Evolutionary conservation across 768 basidiomycete species (phyloP).

Genomic region (Collybiopsis confluens): DNA sequence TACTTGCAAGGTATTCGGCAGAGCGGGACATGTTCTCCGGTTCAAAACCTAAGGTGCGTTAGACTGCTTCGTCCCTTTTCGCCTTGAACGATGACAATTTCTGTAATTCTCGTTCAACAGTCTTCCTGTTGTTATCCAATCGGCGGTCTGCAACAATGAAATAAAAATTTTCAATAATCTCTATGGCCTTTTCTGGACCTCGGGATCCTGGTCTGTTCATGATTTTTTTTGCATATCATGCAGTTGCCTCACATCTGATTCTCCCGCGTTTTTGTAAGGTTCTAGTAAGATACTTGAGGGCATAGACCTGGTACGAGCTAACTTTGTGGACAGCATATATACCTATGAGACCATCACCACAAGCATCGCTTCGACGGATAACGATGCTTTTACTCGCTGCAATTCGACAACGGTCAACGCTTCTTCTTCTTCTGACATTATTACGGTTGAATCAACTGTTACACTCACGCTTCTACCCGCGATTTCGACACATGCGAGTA

Average conservation of each 20-base stretch:
- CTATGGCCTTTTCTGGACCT: constrained; percentile 13
- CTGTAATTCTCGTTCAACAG: constrained; percentile 7
- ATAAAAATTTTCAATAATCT: constrained; percentile 18
- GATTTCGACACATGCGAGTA: too few relatives aligned
- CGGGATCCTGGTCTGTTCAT: constrained; percentile 17
- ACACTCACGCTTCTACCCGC: too few relatives aligned
- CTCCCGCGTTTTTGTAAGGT: too few relatives aligned
- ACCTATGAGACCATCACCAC: constrained; percentile 15
- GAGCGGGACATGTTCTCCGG: constrained; percentile 15
- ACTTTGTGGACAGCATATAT: constrained; percentile 13
- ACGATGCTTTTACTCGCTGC: constrained; percentile 26
- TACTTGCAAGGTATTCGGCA: constrained; percentile 5
- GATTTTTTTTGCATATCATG: too few relatives aligned
- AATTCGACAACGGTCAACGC: constrained; percentile 5
- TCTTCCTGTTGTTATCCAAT: constrained; percentile 15
- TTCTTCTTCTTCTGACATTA: background rate
- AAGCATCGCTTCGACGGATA: constrained; percentile 16
- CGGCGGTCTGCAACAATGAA: constrained; percentile 17
- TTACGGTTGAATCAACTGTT: too few relatives aligned
- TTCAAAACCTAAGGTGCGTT: constrained; percentile 16
- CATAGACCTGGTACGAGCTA: background rate
- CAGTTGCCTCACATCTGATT: too few relatives aligned
- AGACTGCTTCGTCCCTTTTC: background rate
- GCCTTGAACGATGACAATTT: background rate
- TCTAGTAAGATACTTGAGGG: background rate